Conservation (phyloP, 2,329 filamentous ascomycete species). For the Tolypocladium cylindrosporum region DNA sequence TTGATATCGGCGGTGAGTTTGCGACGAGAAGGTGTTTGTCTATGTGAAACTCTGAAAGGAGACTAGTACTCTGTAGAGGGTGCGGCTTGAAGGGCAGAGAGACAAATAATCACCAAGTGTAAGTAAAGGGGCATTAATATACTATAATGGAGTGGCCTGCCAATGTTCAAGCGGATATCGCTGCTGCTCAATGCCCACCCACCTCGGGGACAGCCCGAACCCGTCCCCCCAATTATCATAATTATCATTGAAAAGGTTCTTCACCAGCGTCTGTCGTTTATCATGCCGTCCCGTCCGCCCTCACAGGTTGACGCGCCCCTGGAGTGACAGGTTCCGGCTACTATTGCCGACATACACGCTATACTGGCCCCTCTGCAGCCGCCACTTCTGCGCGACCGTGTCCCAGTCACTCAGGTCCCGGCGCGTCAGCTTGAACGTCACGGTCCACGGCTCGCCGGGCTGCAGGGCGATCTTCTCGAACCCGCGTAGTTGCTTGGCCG, state of each 20-base stretch:
- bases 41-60: not conserved
- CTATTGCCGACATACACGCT: constrained; percentile 35
- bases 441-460: constrained; percentile 29
- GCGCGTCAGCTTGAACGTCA: constrained; percentile 45
- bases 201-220: not conserved
- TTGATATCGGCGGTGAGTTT: not conserved
- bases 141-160: not conserved
- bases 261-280: not conserved
- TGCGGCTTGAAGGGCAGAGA: no score
- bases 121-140: not conserved
- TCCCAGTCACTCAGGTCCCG: constrained; percentile 62
- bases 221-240: not conserved
- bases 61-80: no score
- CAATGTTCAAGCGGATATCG: not conserved
- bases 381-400: constrained; percentile 50
- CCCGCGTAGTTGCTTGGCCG: constrained; percentile 51
- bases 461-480: constrained; percentile 51
- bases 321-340: constrained; percentile 33
- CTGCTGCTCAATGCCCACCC: not conserved
- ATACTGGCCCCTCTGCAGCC: constrained; percentile 34
- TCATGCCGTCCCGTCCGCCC: not conserved
- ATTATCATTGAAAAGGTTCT: not conserved
- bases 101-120: not conserved
- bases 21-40: not conserved
- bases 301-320: constrained; percentile 19